phyloP scores from a whole-genome alignment of 2,329 filamentous ascomycete genomes.

The Graphium sp. region DNA sequence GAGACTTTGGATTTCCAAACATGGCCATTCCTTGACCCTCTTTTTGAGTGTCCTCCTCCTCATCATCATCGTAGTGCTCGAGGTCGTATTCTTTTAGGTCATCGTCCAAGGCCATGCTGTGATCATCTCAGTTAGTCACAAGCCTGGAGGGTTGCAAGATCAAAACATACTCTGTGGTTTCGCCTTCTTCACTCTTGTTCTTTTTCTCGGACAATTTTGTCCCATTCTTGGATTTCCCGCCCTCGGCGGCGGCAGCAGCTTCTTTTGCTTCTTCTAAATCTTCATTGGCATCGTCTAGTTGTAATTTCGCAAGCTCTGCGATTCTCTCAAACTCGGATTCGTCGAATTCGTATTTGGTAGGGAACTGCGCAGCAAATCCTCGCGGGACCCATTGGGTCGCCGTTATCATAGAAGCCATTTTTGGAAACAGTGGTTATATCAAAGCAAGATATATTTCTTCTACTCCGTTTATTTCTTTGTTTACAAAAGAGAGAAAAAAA shows the following conservation, averaged over 20 bases:
- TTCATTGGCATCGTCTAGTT: conserved; percentile 83
- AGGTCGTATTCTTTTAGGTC: conserved; percentile 93
- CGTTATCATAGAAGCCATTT: conserved; percentile 72
- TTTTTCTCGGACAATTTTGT: conserved; percentile 10
- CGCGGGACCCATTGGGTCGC: conserved; percentile 61
- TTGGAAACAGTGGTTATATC: too few species aligned
- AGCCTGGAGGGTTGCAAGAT: neutral
- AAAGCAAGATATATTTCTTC: too few species aligned
- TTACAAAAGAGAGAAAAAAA: conserved; percentile 3
- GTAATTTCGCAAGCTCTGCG: conserved; percentile 55
- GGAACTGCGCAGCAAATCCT: conserved; percentile 61
- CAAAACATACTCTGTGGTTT: neutral
- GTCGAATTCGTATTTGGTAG: conserved; percentile 58
- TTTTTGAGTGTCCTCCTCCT: conserved; percentile 29
- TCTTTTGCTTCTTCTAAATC: conserved; percentile 60
- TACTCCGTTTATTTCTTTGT: too few species aligned
- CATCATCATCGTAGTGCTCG: conserved; percentile 86
- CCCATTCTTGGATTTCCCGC: conserved; percentile 10
- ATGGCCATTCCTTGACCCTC: conserved; percentile 63
- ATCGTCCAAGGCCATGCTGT: conserved; percentile 35
- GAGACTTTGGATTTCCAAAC: conserved; percentile 87
- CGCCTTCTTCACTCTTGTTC: conserved; percentile 13
- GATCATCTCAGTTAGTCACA: conserved; percentile 1
- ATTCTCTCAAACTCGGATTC: conserved; percentile 63
- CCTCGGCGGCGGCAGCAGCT: conserved; percentile 9